These are phyloP conservation scores for Begonia loranthoides DNA, from an alignment of 306 rosid species.

Conservation along the genomic window DNA sequence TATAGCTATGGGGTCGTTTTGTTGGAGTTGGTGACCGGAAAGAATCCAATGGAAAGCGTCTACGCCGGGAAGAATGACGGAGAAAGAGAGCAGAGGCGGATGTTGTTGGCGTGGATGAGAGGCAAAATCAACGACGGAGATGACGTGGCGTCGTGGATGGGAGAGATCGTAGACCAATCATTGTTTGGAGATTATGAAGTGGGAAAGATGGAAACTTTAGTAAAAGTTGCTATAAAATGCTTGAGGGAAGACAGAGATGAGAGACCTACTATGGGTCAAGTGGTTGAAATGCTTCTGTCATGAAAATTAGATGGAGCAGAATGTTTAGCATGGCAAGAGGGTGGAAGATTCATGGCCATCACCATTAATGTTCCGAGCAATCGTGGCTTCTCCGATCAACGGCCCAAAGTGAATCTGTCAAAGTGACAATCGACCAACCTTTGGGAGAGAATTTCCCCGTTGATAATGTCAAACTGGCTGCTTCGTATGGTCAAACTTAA, in stretches of 20 bases:
- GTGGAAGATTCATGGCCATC: too few species aligned
- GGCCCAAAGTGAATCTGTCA: too few species aligned
- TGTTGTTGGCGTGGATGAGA: constrained; percentile 30
- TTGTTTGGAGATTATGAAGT: constrained; percentile 1
- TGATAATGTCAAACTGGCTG: too few species aligned
- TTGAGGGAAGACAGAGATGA: background rate
- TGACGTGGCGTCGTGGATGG: constrained; percentile 15
- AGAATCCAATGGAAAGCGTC: constrained; percentile 6
- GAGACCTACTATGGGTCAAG: background rate
- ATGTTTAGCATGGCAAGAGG: too few species aligned
- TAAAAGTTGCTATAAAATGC: background rate
- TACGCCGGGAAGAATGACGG: background rate
- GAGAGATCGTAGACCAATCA: constrained; percentile 20
- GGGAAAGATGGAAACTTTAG: background rate
- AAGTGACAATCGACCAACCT: too few species aligned
- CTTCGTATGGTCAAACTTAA: too few species aligned
- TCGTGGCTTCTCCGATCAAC: too few species aligned
- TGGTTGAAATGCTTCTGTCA: background rate
- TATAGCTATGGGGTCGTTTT: constrained; percentile 51
- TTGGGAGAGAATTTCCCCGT: too few species aligned
- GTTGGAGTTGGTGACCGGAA: constrained; percentile 49
- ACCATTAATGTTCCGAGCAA: too few species aligned
- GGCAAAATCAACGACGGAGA: constrained; percentile 9
- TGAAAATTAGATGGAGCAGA: too few species aligned
- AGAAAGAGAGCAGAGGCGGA: constrained; percentile 8